Evolutionary conservation across 2,329 filamentous ascomycete genomes (phyloP).

Genomic region (Aphanoascus verrucosus): DNA sequence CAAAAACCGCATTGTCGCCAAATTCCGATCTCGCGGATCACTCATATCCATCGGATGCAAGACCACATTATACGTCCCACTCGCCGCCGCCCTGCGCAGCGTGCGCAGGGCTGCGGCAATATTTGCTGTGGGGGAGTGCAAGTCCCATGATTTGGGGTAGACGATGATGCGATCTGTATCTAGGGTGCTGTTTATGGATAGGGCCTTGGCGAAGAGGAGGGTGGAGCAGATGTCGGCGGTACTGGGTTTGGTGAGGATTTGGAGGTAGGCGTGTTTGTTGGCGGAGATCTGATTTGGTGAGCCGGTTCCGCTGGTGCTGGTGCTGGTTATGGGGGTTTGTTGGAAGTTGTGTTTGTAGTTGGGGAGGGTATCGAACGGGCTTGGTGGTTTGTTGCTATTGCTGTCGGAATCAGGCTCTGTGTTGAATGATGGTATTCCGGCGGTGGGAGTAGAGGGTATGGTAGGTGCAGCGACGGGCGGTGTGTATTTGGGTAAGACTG

Average conservation of each 20-base stretch:
- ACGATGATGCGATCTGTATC: slow-evolving; percentile 36
- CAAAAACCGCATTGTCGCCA: slow-evolving; percentile 14
- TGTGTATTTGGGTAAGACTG: slow-evolving; percentile 8
- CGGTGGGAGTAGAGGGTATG: not conserved
- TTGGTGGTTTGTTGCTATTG: not conserved
- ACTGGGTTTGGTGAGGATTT: slow-evolving; percentile 34
- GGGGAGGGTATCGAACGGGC: not conserved
- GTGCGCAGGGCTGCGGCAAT: slow-evolving; percentile 28
- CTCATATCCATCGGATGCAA: slow-evolving; percentile 34
- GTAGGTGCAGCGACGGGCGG: not conserved
- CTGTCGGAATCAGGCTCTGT: too few species aligned
- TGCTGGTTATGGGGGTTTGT: slow-evolving; percentile 2
- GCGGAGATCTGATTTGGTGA: not conserved
- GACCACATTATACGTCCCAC: slow-evolving; percentile 33
- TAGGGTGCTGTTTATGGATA: slow-evolving; percentile 27
- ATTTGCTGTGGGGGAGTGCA: slow-evolving; percentile 20
- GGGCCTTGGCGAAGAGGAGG: slow-evolving; percentile 35
- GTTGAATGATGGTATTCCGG: too few species aligned
- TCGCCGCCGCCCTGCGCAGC: slow-evolving; percentile 31
- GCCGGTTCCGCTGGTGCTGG: too few species aligned
- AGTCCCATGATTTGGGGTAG: slow-evolving; percentile 39
- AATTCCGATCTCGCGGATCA: slow-evolving; percentile 5
- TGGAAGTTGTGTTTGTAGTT: not conserved
- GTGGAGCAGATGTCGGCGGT: slow-evolving; percentile 38
- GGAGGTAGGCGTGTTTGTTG: slow-evolving; percentile 32